Evolutionary conservation across 2,329 filamentous ascomycete species (phyloP), one percentile per base, ranked within the genome.

Genomic region (Tolypocladium ovalisporum): DNA sequence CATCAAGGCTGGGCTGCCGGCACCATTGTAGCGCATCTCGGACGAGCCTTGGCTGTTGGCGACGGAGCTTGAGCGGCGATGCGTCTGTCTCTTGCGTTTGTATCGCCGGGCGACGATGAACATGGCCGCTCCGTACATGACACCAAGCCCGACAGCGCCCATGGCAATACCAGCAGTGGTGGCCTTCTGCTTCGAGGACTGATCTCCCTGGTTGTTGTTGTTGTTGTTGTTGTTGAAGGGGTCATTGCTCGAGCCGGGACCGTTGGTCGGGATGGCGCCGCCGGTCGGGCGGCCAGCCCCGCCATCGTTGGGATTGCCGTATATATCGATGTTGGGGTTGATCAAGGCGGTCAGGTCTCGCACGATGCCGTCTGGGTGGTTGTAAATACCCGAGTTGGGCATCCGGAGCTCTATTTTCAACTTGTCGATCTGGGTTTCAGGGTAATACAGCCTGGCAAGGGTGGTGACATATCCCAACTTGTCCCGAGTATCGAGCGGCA

Each of bases 121-220:
- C 92, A 97, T 96, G 70, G 90, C 91, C 15, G 88, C 89, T 67
- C 91, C 92, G 64, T 96, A 96, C n/a, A 90, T 86, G 54, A 86
- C 88, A 47, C 89, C 90, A 67, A 91, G 86, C 49, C 83, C 82
- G 36, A 92, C 83, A 32, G 89, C 87, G 65, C 89, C 90, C 27
- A 90, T 79, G 57, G 87, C 89, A 66, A 96, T 85, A 62, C 82
- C 84, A 29, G 81, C 83, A 1, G 81, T 85, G 37, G 84, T 86
- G 47, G 82, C 84, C 66, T 77, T 77, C 66, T 82, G 76, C 61
- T 82, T 82, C 52, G 86, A 76, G 7, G 81, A 81, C 62, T 82
- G 77, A 58, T 78, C 77, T 39, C 76, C 66, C 54, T 75, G 73
- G n/a, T 44, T n/a, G 10, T 12, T 37, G 54, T 73, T 73, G 10